Evolutionary conservation across 345 rosid species (phyloP), one percentile per base, ranked within the genome.

Genomic region (Boechera retrofracta): DNA sequence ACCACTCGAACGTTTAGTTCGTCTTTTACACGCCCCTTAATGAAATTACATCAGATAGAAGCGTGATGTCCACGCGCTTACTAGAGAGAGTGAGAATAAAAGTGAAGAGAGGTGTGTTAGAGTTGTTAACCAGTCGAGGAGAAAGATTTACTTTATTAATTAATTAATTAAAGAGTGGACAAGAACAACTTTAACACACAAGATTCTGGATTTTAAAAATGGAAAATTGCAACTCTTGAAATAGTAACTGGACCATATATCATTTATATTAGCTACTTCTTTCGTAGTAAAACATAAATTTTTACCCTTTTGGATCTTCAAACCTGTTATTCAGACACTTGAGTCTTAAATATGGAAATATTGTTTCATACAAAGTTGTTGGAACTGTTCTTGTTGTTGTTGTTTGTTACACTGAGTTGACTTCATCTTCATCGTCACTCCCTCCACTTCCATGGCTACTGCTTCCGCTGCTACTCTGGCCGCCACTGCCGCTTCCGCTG

Each of bases 341-440:
- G 4, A 3, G 31, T 62, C 35, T 26, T 69, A 7, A 55, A n/a
- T n/a, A 31, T 47, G 71, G 65, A 63, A 63, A 53, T 45, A 77
- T 38, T 54, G 65, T 63, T 53, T 24, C 31, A 42, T 61, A 48
- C 1, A 42, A 48, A 62, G 45, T 61, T 67, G 65, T 74, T 73
- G 45, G 4, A 12, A 2, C 5, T 52, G 64, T 35, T 70, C 13
- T 44, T 76, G 10, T 38, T 49, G 5, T 12, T 47, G 49, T 45
- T 49, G n/a, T n/a, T 16, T 39, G 11, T 67, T 74, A 93, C 59
- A 90, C 79, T n/a, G 97, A 93, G 74, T 62, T 84, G 15, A 89
- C 86, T 1, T 87, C 83, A 69, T 84, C 92, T 36, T 91, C 98
- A 56, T 90, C 93, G 28, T 79, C 82, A 73, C 73, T 78, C 5